These are phyloP conservation scores for Parastagonospora avenae DNA, from an alignment of 2,329 filamentous ascomycete genomes.

Conservation along the genomic window DNA sequence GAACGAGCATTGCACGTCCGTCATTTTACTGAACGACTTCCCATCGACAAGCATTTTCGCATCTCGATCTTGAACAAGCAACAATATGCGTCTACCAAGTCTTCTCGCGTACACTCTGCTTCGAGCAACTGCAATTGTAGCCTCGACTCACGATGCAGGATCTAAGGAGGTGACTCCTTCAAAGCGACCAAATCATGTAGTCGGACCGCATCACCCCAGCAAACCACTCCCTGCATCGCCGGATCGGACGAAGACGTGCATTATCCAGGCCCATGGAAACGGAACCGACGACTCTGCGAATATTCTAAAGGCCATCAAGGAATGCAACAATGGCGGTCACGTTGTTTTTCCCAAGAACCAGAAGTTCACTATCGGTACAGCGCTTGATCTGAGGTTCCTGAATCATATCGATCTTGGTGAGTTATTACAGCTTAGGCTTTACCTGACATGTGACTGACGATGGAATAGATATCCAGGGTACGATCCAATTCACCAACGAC, in stretches of 20 bases:
- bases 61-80: background rate
- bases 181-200: conserved; percentile 40
- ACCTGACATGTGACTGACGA: too few species aligned
- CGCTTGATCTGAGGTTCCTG: conserved; percentile 69
- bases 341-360: conserved; percentile 62
- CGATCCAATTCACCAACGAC: conserved; percentile 68
- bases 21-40: background rate
- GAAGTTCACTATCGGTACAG: conserved; percentile 67
- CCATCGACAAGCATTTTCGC: background rate
- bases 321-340: conserved; percentile 68
- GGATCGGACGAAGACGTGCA: conserved; percentile 45
- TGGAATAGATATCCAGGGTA: conserved; percentile 61
- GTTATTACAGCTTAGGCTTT: background rate
- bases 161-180: conserved; percentile 16
- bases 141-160: conserved; percentile 22
- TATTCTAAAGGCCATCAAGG: conserved; percentile 61
- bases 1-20: background rate
- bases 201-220: conserved; percentile 44
- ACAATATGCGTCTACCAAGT: conserved; percentile 35
- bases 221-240: conserved; percentile 43
- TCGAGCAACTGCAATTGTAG: conserved; percentile 28
- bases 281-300: conserved; percentile 56
- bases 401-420: conserved; percentile 65
- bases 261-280: conserved; percentile 45
- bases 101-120: conserved; percentile 29